phyloP scores from a whole-genome alignment of 192 early-diverging fungal genomes.

The Chytriomyces sp. region DNA sequence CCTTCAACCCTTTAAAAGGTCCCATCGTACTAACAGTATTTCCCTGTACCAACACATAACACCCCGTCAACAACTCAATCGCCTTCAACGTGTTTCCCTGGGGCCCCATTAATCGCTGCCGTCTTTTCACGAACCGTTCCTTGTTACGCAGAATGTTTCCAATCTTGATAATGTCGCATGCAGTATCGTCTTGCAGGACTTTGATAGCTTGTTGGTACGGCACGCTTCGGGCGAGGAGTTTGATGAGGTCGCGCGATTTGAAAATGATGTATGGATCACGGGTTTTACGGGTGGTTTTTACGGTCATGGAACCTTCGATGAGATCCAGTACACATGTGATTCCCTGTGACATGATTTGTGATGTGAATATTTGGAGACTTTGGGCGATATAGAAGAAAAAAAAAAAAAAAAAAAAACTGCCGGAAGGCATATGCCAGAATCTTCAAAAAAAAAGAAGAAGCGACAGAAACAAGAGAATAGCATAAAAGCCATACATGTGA shows the following conservation, averaged over 20 bases:
- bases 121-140: slow-evolving; percentile 95
- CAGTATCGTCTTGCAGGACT: slow-evolving; percentile 88
- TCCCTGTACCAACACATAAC: slow-evolving; percentile 98
- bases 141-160: slow-evolving; percentile 94
- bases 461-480: neutral
- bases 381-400: too few relatives aligned
- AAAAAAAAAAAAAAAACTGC: too few relatives aligned
- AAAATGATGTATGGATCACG: slow-evolving; percentile 93
- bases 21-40: slow-evolving; percentile 97
- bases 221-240: slow-evolving; percentile 91
- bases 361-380: neutral
- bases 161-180: slow-evolving; percentile 97
- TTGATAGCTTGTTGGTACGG: slow-evolving; percentile 89
- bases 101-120: slow-evolving; percentile 93
- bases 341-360: slow-evolving; percentile 61
- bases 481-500: slow-evolving; percentile 55
- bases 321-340: slow-evolving; percentile 89
- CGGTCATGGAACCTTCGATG: slow-evolving; percentile 97
- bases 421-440: too few relatives aligned
- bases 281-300: slow-evolving; percentile 94
- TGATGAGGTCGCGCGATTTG: slow-evolving; percentile 94
- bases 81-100: slow-evolving; percentile 59
- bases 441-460: too few relatives aligned
- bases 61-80: slow-evolving; percentile 91
- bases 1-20: slow-evolving; percentile 84